Base-by-base conservation (phyloP, 768 basidiomycete genomes). In the Tricholoma flavovirens region DNA sequence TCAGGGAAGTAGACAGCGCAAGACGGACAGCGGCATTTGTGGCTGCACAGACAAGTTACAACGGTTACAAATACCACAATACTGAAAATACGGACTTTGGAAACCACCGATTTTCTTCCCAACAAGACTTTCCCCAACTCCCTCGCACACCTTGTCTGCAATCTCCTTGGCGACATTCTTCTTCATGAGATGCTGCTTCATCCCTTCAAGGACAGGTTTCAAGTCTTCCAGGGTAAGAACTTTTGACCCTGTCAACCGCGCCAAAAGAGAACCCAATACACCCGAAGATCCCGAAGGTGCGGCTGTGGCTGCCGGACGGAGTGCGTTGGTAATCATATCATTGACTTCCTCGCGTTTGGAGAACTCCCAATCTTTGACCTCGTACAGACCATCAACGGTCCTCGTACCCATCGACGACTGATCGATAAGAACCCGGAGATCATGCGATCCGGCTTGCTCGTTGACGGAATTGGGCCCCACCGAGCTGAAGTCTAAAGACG, bases 121-220 rank as follows among this genome's bases (percentile, higher is more conserved):
- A 10, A 94, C 80, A 30, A 99, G 78, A 42, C 82, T 83, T 65
- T 92, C 85, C 0, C 92, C 93, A n/a, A 99, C 93, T 5, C 90
- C 84, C 67, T 96, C 93, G 64, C 94, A 96, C 10, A 99, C 83
- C 69, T 94, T 93, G 59, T 95, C 93, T 11, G 95, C 80, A 59
- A 98, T 98, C 57, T 95, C 93, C 70, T 84, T 90, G 4, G 97
- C 97, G 4, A 99, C 97, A 65, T 99, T 99, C 78, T 98, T 98
- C 73, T 88, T 85, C 94, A 98, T 98, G 45, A 99, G 77, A 71
- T 98, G 96, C 58, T 95, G 92, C 69, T 96, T 94, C 94, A 98
- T 98, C 15, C 85, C 90, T 51, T 88, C 88, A 45, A 98, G 68
- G 1, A 96, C 90, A 7, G 96, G 96, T 61, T 83, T 82, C 53